Percentiles rank a stretch among this genome's conserved stretches.
Conservation (phyloP, 2,329 filamentous ascomycete genomes). For the Colletotrichum tropicale region DNA sequence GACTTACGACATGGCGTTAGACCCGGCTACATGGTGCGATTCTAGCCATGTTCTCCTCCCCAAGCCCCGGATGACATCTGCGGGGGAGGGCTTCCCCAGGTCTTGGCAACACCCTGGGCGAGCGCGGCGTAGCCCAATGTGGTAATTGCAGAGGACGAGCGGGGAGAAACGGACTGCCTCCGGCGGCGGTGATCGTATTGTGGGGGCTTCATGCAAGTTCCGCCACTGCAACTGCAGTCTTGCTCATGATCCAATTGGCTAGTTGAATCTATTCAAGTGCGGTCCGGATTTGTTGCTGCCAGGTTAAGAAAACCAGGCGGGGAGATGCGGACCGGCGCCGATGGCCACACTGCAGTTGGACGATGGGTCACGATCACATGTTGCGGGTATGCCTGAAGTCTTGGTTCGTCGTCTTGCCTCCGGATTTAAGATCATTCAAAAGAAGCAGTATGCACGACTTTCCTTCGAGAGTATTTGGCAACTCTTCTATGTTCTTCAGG, state of each 20-base stretch:
- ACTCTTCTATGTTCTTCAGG: neutral
- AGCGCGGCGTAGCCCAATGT: neutral
- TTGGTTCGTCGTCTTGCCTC: neutral
- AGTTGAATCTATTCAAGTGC: neutral
- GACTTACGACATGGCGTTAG: neutral
- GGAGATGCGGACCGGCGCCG: neutral
- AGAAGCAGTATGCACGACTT: neutral
- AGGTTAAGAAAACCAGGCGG: neutral
- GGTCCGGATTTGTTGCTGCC: neutral
- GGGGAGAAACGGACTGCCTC: neutral
- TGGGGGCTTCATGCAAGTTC: neutral
- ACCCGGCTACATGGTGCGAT: neutral
- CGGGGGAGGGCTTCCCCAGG: neutral
- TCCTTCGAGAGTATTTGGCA: neutral
- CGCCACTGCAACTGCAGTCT: neutral
- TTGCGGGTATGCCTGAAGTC: neutral
- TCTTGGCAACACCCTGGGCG: neutral
- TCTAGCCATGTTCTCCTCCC: neutral
- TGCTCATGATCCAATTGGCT: neutral
- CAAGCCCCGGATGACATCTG: neutral
- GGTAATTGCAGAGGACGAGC: neutral
- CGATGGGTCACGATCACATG: neutral
- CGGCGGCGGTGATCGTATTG: neutral
- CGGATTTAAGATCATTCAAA: neutral
- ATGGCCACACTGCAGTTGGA: neutral